Conservation (phyloP, 1,284 basidiomycete genomes). For the Rugosomyces carneus region DNA sequence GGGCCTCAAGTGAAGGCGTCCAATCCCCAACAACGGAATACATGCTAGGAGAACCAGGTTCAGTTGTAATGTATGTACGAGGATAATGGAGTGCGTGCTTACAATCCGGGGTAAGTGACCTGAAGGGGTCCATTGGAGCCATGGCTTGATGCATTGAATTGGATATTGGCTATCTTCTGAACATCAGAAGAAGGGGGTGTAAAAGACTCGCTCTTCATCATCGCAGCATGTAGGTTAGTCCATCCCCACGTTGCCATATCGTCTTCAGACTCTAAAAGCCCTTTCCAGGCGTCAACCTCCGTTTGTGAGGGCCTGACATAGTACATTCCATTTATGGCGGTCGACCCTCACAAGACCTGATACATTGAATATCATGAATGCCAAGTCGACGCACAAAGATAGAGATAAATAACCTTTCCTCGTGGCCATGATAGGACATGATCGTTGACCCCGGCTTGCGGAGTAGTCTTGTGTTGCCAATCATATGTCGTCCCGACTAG, state of each 20-base stretch:
- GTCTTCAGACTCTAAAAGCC: constrained; percentile 32
- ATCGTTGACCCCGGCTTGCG: constrained; percentile 39
- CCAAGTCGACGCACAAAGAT: background rate
- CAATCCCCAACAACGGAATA: constrained; percentile 25
- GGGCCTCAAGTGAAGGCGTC: constrained; percentile 26
- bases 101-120: constrained; percentile 46
- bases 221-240: constrained; percentile 42
- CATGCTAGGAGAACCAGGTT: constrained; percentile 15
- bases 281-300: constrained; percentile 52
- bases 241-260: constrained; percentile 43
- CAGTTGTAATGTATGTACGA: background rate
- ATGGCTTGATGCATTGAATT: constrained; percentile 33
- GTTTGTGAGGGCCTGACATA: constrained; percentile 45
- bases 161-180: constrained; percentile 30
- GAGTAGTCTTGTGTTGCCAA: constrained; percentile 53
- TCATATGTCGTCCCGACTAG: constrained; percentile 49
- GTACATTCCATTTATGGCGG: constrained; percentile 71
- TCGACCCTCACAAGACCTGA: constrained; percentile 68
- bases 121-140: constrained; percentile 43
- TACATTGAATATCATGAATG: background rate
- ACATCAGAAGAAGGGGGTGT: constrained; percentile 32
- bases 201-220: constrained; percentile 51
- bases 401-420: constrained; percentile 37
- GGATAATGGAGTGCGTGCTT: constrained; percentile 17
- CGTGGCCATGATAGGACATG: constrained; percentile 47